Evolutionary conservation across 2,329 filamentous ascomycete species (phyloP), one percentile per base, ranked within the genome.

Genomic region (Verticillium klebahnii): DNA sequence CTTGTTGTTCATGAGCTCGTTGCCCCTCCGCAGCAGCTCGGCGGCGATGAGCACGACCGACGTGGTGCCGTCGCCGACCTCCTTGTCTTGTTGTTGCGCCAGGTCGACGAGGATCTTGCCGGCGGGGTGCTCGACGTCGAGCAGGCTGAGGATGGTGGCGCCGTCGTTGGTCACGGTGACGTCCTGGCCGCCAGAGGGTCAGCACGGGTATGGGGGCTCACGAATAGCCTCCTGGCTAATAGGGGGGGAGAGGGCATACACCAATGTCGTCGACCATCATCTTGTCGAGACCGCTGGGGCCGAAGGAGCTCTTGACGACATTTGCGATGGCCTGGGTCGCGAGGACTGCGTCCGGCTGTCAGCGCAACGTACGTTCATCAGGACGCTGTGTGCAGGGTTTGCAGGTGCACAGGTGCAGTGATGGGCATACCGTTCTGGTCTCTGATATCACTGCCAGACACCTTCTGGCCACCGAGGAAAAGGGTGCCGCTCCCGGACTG

Each of bases 211-310:
- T 2, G 7, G 34, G 34, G 9, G 40, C 54, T 60, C 57, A 25
- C 59, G 62, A 23, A 23, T 2, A 23, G 23, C 4, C n/a, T n/a
- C n/a, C n/a, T n/a, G n/a, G n/a, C n/a, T n/a, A n/a, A n/a, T n/a
- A n/a, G n/a, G n/a, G 25, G 54, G 40, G 61, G 59, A 61, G 67
- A 65, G 45, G 63, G 71, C 88, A 70, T 86, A 92, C 90, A 73
- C 95, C 95, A 76, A 99, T 98, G 75, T 99, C 95, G 80, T 99
- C 95, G 71, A 99, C 95, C 95, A 99, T 98, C 95, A 99, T 99
- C 86, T 99, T 99, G 77, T 99, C 95, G 68, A 99, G 85, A 57
- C 95, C 95, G 65, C 92, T 97, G 59, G 95, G 95, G 61, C 95
- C 95, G 74, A 99, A 99, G 17, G 95, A 99, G 78, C 92, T 97